phyloP scores from a whole-genome alignment of 257 asterid species.

The Thymus quinquecostatus region DNA sequence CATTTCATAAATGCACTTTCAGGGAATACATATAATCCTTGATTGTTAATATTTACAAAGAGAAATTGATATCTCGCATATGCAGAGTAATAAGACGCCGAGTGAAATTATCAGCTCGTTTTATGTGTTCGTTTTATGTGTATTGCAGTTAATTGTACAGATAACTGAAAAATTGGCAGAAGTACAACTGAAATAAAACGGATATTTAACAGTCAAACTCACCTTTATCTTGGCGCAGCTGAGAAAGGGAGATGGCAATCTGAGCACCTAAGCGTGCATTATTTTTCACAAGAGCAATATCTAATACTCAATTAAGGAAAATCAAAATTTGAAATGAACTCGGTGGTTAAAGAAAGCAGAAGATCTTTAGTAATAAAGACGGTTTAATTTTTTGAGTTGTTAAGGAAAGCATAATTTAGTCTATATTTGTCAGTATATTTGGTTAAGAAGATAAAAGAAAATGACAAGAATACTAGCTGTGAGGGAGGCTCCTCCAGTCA shows the following conservation, averaged over 20 bases:
- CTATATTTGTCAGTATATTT: slow-evolving; percentile 12
- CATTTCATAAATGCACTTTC: neutral
- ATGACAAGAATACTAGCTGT: slow-evolving; percentile 77
- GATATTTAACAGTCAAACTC: slow-evolving; percentile 15
- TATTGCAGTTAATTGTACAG: neutral
- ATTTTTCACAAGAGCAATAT: slow-evolving; percentile 89
- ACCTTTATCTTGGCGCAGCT: slow-evolving; percentile 49
- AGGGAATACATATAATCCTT: neutral
- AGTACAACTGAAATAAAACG: neutral
- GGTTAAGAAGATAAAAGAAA: slow-evolving; percentile 4
- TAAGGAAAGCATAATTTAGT: slow-evolving; percentile 12
- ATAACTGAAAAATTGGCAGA: neutral
- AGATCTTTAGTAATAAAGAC: neutral
- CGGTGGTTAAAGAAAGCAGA: neutral
- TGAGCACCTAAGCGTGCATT: slow-evolving; percentile 81
- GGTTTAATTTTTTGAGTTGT: neutral
- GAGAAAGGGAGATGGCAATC: slow-evolving; percentile 79
- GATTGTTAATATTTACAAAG: neutral
- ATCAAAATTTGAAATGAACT: slow-evolving; percentile 23
- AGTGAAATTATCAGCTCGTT: neutral
- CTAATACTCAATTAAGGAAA: slow-evolving; percentile 54
- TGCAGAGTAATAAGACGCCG: neutral
- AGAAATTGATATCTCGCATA: neutral
- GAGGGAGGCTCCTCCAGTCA: slow-evolving; percentile 94
- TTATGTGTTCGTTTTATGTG: slow-evolving; percentile 9